Base-by-base conservation (phyloP, 495 filamentous ascomycete species). In the Aspergillus haitiensis region DNA sequence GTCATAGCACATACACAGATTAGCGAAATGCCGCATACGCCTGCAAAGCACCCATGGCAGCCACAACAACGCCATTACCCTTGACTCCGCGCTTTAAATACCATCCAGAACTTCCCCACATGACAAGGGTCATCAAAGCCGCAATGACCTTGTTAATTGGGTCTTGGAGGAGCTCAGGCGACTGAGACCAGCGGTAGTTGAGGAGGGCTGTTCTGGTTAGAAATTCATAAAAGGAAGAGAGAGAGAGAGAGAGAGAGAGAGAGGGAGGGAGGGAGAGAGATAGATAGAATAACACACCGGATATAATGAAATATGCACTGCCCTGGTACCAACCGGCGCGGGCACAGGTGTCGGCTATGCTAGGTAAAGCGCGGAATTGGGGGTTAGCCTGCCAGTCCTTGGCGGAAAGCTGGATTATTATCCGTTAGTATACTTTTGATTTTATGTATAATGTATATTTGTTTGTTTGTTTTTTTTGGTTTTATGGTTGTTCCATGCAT, bases 261-360 rank as follows among this genome's bases (percentile, higher is more conserved):
- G 21, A 27, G 21, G 21, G 3, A 27, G 21, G 3, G 21, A 37
- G 33, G 39, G 12, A 18, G 6, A 34, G 37, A 52, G 16, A 52
- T 8, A 11, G 6, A 56, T 16, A 31, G 18, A 32, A n/a, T n/a
- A 32, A 60, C 27, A 31, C 52, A 71, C 69, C 71, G 8, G 61
- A 70, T 31, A 73, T 55, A 31, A 73, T 32, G 49, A 70, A 64
- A 31, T 64, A 73, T 5, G 47, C 67, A 55, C 69, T 70, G 13
- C 71, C 71, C 60, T 73, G 71, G 47, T 68, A 70, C 71, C 71
- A 73, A 33, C 67, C 71, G 8, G 61, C 67, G 3, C 55, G 68
- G 39, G 64, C 66, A 52, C 69, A 68, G 35, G 69, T 67, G 54
- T 61, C 68, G 47, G 69, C 65, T 10, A 70, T 58, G 35, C 52